A percentile compares a stretch with the other conserved stretches of the same genome.
Conservation (phyloP, 2,329 filamentous ascomycete genomes). For the Pseudocercospora fuligena region DNA sequence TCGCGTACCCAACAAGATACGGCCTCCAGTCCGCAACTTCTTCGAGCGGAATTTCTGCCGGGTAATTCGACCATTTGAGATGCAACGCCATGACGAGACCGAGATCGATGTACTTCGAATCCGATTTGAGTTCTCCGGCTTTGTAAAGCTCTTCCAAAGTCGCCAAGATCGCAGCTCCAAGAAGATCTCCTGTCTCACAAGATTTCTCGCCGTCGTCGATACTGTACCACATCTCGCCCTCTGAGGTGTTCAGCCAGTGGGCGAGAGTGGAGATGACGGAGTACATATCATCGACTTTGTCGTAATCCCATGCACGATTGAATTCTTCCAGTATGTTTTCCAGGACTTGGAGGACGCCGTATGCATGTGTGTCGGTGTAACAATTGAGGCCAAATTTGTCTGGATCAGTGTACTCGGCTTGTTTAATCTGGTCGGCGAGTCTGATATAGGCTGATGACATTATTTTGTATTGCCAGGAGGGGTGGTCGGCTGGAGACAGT, state of each 20-base stretch:
- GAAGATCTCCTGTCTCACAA: not conserved
- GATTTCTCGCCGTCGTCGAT: conserved; percentile 24
- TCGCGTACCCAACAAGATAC: conserved; percentile 25
- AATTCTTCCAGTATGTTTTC: conserved; percentile 35
- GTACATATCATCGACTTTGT: conserved; percentile 21
- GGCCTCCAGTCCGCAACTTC: conserved; percentile 16
- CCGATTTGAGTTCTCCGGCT: conserved; percentile 20
- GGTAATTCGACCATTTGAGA: not conserved
- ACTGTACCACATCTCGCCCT: not conserved
- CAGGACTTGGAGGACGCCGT: conserved; percentile 39
- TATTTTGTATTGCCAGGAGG: conserved; percentile 21
- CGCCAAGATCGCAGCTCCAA: conserved; percentile 22
- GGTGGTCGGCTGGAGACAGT: conserved; percentile 24
- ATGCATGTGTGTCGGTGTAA: conserved; percentile 39
- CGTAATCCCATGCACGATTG: conserved; percentile 21
- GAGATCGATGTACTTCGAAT: conserved; percentile 26
- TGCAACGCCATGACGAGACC: conserved; percentile 24
- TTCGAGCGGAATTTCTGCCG: not conserved
- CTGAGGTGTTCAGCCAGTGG: conserved; percentile 15
- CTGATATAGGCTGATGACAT: conserved; percentile 9
- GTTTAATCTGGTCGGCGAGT: conserved; percentile 10
- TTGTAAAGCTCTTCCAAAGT: conserved; percentile 26
- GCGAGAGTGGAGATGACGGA: conserved; percentile 14
- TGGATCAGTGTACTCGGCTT: conserved; percentile 25
- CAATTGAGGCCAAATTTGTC: conserved; percentile 41